Base-by-base conservation (phyloP, 2,329 filamentous ascomycete species). In the Ceratocystis ficicola region DNA sequence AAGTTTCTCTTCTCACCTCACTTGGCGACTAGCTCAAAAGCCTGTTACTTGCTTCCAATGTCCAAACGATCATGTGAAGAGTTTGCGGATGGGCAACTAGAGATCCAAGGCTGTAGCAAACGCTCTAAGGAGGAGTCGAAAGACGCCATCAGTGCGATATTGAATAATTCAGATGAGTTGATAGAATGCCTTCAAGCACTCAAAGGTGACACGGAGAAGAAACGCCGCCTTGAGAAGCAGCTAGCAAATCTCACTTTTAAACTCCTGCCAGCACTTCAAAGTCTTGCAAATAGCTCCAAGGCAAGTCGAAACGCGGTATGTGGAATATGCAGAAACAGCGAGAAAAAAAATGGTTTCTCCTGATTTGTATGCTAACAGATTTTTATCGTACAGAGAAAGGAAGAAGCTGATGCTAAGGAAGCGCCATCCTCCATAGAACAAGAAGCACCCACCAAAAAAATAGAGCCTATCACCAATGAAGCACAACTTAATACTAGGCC, bases 131-230 rank as follows among this genome's bases (percentile, higher is more conserved):
- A 65, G 41, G 57, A 67, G 57, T 44, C 65, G n/a, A 67, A 66
- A 65, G 68, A 72, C 3, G 72, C 74, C 0, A 63, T 78, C 8
- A 69, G 69, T 6, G 59, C 71, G 20, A 69, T 77, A 7, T 68
- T 75, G 20, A 69, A 72, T 4, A 73, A 76, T 68, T 75, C 75
- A 12, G 73, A 79, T 66, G 73, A 74, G 46, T 70, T 80, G 17
- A 72, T 77, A 10, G 71, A 72, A 57, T 75, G 75, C 64, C 72
- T 78, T 2, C 72, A 76, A 41, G 70, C 73, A 8, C 69, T 79
- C 65, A 71, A 62, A 71, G 72, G 46, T 70, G 65, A 64, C 69
- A 22, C 44, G 1, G 66, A 64, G 20, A 72, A 66, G 68, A 73
- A 69, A 61, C 67, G 68, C 8, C 66, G 59, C 20, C 67, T 71